Base-by-base conservation (phyloP, 306 rosid species). In the Cajanus cajan region DNA sequence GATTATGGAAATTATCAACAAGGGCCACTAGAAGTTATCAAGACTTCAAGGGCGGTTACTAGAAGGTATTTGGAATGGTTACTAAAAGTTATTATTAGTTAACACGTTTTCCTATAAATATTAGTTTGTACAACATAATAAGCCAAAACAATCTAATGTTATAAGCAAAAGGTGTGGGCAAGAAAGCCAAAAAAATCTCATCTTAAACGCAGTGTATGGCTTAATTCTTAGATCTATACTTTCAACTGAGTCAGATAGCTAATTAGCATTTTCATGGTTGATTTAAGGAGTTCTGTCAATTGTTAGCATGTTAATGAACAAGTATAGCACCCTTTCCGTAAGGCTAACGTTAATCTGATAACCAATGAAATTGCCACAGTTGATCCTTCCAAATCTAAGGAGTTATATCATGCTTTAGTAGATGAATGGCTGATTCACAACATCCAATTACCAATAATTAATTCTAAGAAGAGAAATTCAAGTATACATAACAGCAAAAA, bases 401-500 rank as follows among this genome's bases (percentile, higher is more conserved):
- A 25, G 69, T 55, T 12, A 34, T 78, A 63, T 67, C 41, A 52
- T 34, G 41, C 55, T 51, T 25, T 33, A 18, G 80, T 25, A 34
- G 40, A 66, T 66, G 28, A 59, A 77, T 31, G 15, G 67, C 33
- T 18, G 19, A 67, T 73, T 76, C 57, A 39, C 16, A 70, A 71
- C 21, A 54, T 81, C 68, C 59, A 74, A 47, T 45, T 44, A 11
- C 16, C 36, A 36, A 59, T 31, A 16, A 45, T 61, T 73, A 52
- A 43, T 10, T 68, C 59, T 22, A 16, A 19, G 61, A 74, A 36
- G 43, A 80, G 21, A 78, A 47, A 52, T 43, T 75, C 19, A 47
- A 58, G 48, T 73, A 63, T 50, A 21, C 31, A 31, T 33, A 78
- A 25, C 57, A 59, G 68, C 6, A 74, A 69, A 79, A n/a, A 19